Percentiles rank a stretch among this genome's conserved stretches.
Evolutionary conservation across 208 protist species (phyloP).

Genomic region (Leishmania major): DNA sequence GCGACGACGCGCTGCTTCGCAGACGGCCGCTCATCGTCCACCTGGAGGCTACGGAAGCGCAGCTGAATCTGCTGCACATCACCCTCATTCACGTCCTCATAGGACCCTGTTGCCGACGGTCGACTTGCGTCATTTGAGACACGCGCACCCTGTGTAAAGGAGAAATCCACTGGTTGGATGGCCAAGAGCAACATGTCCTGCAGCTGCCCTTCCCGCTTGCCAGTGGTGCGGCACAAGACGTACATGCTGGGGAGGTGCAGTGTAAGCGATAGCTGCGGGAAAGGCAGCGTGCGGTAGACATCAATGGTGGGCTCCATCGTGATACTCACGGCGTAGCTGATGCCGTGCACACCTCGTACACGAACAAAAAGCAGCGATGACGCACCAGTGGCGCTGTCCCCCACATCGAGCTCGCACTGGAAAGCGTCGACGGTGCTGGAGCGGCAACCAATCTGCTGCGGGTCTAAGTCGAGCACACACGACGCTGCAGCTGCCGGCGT

Average conservation of each 20-base stretch:
- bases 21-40: conserved; percentile 69
- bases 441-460: conserved; percentile 28
- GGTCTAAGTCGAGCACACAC: conserved; percentile 66
- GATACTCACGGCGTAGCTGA: conserved; percentile 80
- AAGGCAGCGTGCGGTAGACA: conserved; percentile 58
- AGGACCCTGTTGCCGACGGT: neutral
- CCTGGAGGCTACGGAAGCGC: conserved; percentile 47
- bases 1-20: conserved; percentile 69
- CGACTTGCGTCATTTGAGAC: neutral
- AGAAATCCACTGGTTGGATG: conserved; percentile 45
- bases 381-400: conserved; percentile 11
- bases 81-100: conserved; percentile 15
- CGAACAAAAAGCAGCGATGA: conserved; percentile 69
- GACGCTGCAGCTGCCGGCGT: neutral
- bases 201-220: conserved; percentile 6
- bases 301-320: conserved; percentile 68
- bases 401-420: conserved; percentile 35
- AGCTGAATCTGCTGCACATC: conserved; percentile 63
- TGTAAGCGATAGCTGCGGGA: conserved; percentile 61
- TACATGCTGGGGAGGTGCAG: conserved; percentile 59
- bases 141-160: conserved; percentile 41
- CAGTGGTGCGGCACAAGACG: conserved; percentile 37
- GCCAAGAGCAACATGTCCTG: conserved; percentile 49
- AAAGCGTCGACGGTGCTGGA: conserved; percentile 15
- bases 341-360: conserved; percentile 57